Conservation (phyloP, 768 basidiomycete genomes). For the Phylloporus arenicola region DNA sequence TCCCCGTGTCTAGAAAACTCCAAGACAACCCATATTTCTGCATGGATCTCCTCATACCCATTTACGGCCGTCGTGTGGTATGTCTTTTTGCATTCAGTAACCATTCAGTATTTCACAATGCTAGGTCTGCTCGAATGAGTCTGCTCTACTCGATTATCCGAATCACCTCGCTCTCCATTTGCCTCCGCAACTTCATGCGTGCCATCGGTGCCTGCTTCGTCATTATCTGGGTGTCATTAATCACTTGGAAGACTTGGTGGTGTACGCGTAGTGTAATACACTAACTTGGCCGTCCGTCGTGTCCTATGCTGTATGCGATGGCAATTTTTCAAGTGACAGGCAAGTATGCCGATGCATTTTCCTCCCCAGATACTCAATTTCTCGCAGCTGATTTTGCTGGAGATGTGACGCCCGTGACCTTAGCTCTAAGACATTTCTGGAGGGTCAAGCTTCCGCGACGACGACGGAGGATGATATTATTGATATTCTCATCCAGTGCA, state of each 20-base stretch:
- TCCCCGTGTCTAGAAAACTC: not conserved
- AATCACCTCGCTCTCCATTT: not conserved
- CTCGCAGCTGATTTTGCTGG: not conserved
- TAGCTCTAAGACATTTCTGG: constrained; percentile 12
- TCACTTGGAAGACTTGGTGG: not conserved
- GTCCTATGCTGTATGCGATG: not conserved
- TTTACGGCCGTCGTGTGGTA: not conserved
- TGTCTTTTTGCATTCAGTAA: not conserved
- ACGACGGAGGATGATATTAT: constrained; percentile 13
- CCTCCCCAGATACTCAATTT: not conserved
- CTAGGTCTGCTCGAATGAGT: not conserved
- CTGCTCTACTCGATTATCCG: not conserved
- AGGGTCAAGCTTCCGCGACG: constrained; percentile 10
- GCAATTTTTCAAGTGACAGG: not conserved
- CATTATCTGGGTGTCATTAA: not conserved
- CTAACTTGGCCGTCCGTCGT: not conserved
- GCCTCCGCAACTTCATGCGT: not conserved
- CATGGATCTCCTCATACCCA: not conserved
- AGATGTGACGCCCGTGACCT: constrained; percentile 1
- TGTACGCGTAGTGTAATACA: not conserved
- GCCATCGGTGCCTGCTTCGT: not conserved
- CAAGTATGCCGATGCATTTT: not conserved
- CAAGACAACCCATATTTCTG: not conserved
- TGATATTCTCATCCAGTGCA: constrained; percentile 2
- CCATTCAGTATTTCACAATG: not conserved